Evolutionary conservation across 1,284 basidiomycete genomes (phyloP), one percentile per base, ranked within the genome.

Genomic region (Pseudozyma flocculosa): DNA sequence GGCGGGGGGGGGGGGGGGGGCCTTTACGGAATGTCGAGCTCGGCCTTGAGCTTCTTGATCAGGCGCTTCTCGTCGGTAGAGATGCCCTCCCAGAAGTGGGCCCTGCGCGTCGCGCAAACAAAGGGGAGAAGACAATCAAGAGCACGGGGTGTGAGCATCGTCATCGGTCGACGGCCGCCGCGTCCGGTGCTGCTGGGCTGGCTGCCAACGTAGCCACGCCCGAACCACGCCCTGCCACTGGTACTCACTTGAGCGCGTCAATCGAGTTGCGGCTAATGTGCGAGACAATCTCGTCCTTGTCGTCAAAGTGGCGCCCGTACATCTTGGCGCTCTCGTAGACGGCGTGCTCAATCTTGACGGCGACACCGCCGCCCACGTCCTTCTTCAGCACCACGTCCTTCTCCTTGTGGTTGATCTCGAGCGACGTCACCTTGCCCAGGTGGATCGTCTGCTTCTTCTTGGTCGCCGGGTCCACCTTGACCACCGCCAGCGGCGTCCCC

Each of bases 271-370:
- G 85, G 41, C 90, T 88, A 77, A 98, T 89, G 61, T 90, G 88
- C 56, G 91, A 93, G 49, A 94, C 84, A 38, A 97, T 79, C 70
- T 95, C 92, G 79, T 98, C 94, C 79, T 92, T 91, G 48, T 97
- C 93, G 76, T 95, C 92, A 78, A 99, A 95, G 79, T 92, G 90
- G 53, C 89, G 85, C 11, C 75, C 75, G 23, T 68, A 76, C 61
- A 70, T 89, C 81, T 93, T 94, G 15, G 92, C 87, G 36, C 89
- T 89, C 80, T 97, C 90, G 80, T 98, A 93, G 4, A 92, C 88
- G 1, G 92, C 92, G 76, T 95, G 89, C 79, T 99, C 95, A 63
- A 98, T 96, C 84, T 97, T 97, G 76, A 98, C 90, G 0, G 95
- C 95, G 18, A 97, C 94, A 79, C 94, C 94, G 55, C 85, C 94